Conservation (phyloP, 306 rosid species). For the Vigna hirtella region DNA sequence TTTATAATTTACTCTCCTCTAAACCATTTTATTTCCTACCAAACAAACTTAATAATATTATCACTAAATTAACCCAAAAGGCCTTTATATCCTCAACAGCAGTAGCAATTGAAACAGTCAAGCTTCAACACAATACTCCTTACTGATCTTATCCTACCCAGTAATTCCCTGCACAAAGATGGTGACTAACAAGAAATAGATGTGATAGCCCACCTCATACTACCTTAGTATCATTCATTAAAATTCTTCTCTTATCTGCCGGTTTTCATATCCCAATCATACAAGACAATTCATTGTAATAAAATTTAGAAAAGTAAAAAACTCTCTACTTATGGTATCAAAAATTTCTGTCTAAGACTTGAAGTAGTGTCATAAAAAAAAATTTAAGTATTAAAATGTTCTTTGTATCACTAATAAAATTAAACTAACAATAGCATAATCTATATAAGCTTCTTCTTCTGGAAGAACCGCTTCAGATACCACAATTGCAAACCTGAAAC, state of each 20-base stretch:
- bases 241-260: not conserved
- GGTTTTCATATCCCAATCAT: conserved; percentile 13
- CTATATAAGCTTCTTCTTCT: conserved; percentile 93
- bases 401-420: conserved; percentile 37
- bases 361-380: conserved; percentile 20
- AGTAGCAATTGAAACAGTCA: not conserved
- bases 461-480: conserved; percentile 89
- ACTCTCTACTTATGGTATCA: conserved; percentile 39
- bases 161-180: not conserved
- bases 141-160: not conserved
- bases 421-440: conserved; percentile 18
- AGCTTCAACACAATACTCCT: conserved; percentile 2
- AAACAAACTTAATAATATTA: not conserved
- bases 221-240: not conserved
- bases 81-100: not conserved
- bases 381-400: not conserved
- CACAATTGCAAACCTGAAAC: conserved; percentile 80
- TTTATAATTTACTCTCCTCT: not conserved
- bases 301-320: conserved; percentile 28
- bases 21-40: not conserved
- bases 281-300: conserved; percentile 1
- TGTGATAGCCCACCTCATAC: not conserved
- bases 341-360: conserved; percentile 44
- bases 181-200: not conserved
- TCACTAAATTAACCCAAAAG: not conserved